These are phyloP conservation scores for Nicotiana obtusifolia DNA, from an alignment of 257 asterid species.

Conservation along the genomic window DNA sequence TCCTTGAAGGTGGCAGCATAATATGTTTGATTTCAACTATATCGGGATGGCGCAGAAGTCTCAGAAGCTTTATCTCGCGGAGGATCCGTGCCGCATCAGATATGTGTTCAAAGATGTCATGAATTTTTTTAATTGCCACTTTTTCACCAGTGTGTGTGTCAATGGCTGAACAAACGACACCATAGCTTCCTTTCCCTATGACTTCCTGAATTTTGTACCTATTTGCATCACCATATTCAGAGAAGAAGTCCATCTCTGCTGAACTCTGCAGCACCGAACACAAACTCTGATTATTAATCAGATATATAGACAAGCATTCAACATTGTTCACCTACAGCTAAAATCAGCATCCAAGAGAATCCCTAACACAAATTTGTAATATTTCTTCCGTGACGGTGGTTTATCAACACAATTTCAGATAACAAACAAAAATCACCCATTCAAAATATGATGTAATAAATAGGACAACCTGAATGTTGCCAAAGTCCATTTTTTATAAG, in stretches of 20 bases:
- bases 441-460: background rate
- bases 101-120: constrained; percentile 71
- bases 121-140: constrained; percentile 91
- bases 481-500: background rate
- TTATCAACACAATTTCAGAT: background rate
- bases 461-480: background rate
- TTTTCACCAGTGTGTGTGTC: constrained; percentile 80
- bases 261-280: constrained; percentile 43
- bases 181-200: constrained; percentile 91
- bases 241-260: constrained; percentile 71
- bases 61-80: constrained; percentile 84
- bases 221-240: constrained; percentile 88
- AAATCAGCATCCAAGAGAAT: background rate
- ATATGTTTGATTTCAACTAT: constrained; percentile 88
- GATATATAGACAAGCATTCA: background rate
- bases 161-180: constrained; percentile 85
- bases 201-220: constrained; percentile 77
- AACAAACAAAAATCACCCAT: background rate
- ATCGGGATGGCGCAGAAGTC: constrained; percentile 90
- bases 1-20: constrained; percentile 89
- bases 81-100: constrained; percentile 92
- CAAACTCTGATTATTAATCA: background rate
- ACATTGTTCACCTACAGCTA: background rate
- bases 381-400: background rate
- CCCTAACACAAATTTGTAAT: background rate